Evolutionary conservation across 1,139 yeast genomes (phyloP), one percentile per base, ranked within the genome.

Genomic region (Geotrichum restrictum): DNA sequence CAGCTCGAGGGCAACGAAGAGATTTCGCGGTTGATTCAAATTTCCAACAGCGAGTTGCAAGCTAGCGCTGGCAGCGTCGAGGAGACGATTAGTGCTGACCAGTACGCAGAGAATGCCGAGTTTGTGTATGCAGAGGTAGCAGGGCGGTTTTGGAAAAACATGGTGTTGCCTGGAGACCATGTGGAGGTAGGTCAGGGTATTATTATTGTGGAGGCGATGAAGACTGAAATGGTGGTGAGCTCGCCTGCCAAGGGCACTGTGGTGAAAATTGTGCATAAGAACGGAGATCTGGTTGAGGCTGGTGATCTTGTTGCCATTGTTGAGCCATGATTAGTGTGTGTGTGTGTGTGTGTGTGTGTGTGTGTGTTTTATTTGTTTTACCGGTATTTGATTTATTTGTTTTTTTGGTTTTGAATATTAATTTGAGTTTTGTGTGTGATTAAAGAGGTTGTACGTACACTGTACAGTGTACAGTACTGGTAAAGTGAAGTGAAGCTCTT

Each of bases 201-300:
- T 59, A 79, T 93, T 58, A 88, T 93, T 51, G 88, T 93, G 55
- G 98, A 93, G 69, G 98, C 98, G 51, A 93, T 93, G 98, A 93
- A 93, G 75, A 93, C 98, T 0, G 98, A 93, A 69, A 89, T 93
- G 96, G 80, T 82, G 48, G 95, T 91, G 41, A 75, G 72, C 55
- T 82, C 97, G 16, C 78, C 95, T 2, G 76, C 70, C 49, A 75
- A 72, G 8, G 98, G 98, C 61, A 87, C 80, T 65, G 93, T 93
- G 18, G 71, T 81, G 49, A 87, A 88, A 72, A 76, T 93, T 45
- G 73, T 82, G 55, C 95, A 86, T 68, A 76, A 76, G 58, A 87
- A 88, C 64, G 96, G 96, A 62, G 96, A 88, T 64, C 85, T 88
- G 83, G 95, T 89, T 44, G 96, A 88, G 56, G 89, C 96, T 27